Evolutionary conservation across 345 rosid species (phyloP).

Genomic region (Gossypium turneri): DNA sequence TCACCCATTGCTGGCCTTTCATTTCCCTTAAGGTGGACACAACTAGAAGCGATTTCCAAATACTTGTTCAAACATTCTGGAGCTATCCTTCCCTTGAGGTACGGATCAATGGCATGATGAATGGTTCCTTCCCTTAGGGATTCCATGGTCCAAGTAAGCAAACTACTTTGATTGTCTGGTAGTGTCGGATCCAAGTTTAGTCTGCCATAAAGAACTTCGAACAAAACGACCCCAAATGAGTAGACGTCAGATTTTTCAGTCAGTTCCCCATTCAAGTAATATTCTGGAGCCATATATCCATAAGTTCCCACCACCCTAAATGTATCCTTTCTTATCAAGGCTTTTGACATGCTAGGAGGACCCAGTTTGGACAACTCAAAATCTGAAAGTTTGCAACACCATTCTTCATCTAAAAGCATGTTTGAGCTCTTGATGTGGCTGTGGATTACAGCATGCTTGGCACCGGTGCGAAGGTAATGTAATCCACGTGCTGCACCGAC

Average conservation of each 20-base stretch:
- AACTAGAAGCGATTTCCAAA: conserved; percentile 11
- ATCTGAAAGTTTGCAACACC: conserved; percentile 25
- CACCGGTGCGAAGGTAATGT: conserved; percentile 26
- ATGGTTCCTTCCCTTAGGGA: background rate
- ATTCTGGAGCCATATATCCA: conserved; percentile 10
- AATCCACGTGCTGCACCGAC: conserved; percentile 40
- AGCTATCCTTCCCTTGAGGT: conserved; percentile 7
- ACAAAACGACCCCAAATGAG: conserved; percentile 32
- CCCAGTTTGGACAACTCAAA: conserved; percentile 31
- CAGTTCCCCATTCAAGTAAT: conserved; percentile 7
- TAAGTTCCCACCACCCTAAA: background rate
- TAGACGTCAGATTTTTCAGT: conserved; percentile 29
- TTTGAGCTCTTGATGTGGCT: conserved; percentile 24
- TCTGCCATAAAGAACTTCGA: conserved; percentile 24
- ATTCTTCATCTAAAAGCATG: conserved; percentile 23
- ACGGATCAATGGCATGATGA: conserved; percentile 5
- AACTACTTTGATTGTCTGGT: fast-evolving
- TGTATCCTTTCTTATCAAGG: conserved; percentile 5
- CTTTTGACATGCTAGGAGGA: conserved; percentile 15
- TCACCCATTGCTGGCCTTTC: conserved; percentile 10
- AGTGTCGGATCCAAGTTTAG: background rate
- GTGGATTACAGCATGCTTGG: conserved; percentile 24
- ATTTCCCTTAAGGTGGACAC: background rate
- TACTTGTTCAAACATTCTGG: conserved; percentile 7
- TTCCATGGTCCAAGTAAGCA: background rate